phyloP scores from a whole-genome alignment of 257 asterid genomes.

The Solanum neorickii region DNA sequence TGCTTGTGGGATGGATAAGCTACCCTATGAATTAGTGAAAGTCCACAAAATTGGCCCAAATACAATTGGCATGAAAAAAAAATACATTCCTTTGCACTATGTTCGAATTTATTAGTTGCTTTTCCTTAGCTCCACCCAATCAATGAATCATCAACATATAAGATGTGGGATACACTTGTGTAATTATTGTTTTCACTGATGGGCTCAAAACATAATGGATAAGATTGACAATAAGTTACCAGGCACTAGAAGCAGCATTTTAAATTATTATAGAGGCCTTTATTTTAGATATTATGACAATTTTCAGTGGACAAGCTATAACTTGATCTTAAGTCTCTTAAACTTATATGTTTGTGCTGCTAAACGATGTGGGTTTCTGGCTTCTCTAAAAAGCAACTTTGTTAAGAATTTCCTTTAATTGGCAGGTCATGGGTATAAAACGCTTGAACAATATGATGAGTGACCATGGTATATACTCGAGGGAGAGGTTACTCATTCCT shows the following conservation, averaged over 20 bases:
- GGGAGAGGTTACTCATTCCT: conserved; percentile 91
- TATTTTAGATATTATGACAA: neutral
- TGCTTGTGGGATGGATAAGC: neutral
- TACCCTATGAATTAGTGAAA: neutral
- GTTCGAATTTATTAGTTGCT: neutral
- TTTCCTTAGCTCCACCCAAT: neutral
- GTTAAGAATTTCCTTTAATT: neutral
- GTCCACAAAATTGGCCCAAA: neutral
- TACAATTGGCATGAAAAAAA: neutral
- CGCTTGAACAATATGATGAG: conserved; percentile 97
- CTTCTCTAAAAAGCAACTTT: neutral
- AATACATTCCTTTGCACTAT: neutral
- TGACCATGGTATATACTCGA: conserved; percentile 89
- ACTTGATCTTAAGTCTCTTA: neutral
- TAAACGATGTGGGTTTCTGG: neutral
- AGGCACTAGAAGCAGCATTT: neutral
- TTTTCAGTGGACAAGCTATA: neutral
- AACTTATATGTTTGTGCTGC: neutral
- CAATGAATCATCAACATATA: neutral
- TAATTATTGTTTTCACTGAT: neutral
- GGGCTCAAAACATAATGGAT: neutral
- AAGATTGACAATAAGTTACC: neutral
- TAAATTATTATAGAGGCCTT: neutral
- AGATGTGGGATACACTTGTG: neutral
- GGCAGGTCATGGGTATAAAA: conserved; percentile 75